Evolutionary conservation across 179 eudicot species (phyloP), one percentile per base, ranked within the genome.

Genomic region (Drosera spatulata): DNA sequence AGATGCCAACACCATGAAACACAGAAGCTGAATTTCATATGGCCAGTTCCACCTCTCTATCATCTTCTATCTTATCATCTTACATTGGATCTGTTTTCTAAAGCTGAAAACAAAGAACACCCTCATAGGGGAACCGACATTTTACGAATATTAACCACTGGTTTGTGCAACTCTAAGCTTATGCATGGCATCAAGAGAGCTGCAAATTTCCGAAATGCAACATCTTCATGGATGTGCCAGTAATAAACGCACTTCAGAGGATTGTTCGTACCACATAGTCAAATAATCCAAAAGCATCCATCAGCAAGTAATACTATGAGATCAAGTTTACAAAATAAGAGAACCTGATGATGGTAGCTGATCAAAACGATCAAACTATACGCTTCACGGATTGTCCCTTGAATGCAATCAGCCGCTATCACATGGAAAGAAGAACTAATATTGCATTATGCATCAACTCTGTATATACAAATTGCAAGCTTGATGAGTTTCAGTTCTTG

Each of bases 41-140:
- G 82, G n/a, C n/a, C n/a, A 64, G 55, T 69, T 77, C 95, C 88
- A 81, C 82, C 87, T 77, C 70, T 65, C 74, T 64, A 83, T 88
- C 99, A 89, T 93, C 76, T 78, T 78, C 79, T 67, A 75, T 41
- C 62, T 47, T 59, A 71, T 65, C 74, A n/a, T n/a, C n/a, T n/a
- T n/a, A n/a, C n/a, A n/a, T 74, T 45, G 62, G 59, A 60, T 15
- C 70, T 66, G 69, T 50, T 55, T 22, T 9, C 59, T 40, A 58
- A 70, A 41, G 65, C 55, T 39, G 48, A 51, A 14, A 56, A 66
- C 68, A 63, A 57, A 56, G 69, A 68, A 69, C 60, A 50, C 53
- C n/a, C n/a, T n/a, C n/a, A 50, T 10, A 61, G n/a, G 57, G 38
- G 61, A 57, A 58, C 56, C 10, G 6, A 42, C 50, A 49, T 37